Evolutionary conservation across 2,329 filamentous ascomycete species (phyloP).

Genomic region (Nemania sp.): DNA sequence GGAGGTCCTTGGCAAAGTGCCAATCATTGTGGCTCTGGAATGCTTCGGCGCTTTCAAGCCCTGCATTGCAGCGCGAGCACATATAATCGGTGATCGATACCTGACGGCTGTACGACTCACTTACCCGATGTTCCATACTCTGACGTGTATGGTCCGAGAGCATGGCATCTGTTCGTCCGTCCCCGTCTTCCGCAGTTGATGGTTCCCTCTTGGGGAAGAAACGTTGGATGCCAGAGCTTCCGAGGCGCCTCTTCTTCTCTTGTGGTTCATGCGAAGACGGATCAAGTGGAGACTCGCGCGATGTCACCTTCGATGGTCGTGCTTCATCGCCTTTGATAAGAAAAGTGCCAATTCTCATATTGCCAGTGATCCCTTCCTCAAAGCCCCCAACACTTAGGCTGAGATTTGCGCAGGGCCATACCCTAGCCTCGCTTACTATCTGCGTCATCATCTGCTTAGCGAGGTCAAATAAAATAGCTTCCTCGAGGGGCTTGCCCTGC

Average conservation of each 20-base stretch:
- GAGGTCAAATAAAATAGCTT: conserved; percentile 72
- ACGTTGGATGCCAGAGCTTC: conserved; percentile 56
- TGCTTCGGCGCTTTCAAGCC: conserved; percentile 60
- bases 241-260: conserved; percentile 50
- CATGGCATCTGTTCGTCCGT: conserved; percentile 28
- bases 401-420: conserved; percentile 91
- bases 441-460: conserved; percentile 77
- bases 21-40: conserved; percentile 84
- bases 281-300: conserved; percentile 34
- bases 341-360: conserved; percentile 84
- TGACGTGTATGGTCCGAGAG: conserved; percentile 24
- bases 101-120: conserved; percentile 39
- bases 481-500: conserved; percentile 71
- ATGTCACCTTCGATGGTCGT: conserved; percentile 51
- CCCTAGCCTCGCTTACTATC: conserved; percentile 73
- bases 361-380: conserved; percentile 82
- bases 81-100: conserved; percentile 44
- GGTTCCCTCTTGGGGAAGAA: conserved; percentile 56
- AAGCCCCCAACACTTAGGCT: conserved; percentile 90
- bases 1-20: conserved; percentile 89
- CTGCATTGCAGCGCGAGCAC: conserved; percentile 68
- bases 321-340: conserved; percentile 76
- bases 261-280: conserved; percentile 39
- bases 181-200: conserved; percentile 37
- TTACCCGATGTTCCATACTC: conserved; percentile 29